Evolutionary conservation across 2,329 filamentous ascomycete genomes (phyloP), one percentile per base, ranked within the genome.

Genomic region (Scedosporium boydii): DNA sequence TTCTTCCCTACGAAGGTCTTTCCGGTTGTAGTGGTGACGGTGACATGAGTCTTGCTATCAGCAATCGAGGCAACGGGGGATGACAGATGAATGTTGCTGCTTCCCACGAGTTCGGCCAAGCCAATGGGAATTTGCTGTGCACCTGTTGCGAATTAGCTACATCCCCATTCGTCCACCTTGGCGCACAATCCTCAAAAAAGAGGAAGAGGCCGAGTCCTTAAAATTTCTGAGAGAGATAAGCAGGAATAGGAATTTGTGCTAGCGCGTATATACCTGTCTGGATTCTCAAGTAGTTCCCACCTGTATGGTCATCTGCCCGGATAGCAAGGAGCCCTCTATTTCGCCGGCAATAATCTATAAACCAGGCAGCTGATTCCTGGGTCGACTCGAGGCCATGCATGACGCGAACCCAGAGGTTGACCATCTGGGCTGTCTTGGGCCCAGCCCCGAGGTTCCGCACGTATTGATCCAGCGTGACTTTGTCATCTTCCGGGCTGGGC

Each of bases 361-460:
- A 74, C 64, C 66, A 75, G 0, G 70, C 72, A 0, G 73, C 74
- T 0, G 72, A 74, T 48, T 74, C 69, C 41, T 76, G 67, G 1
- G 66, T 72, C 0, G 73, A 72, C 62, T 76, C 73, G 0, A 75
- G 34, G 0, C 75, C 74, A 9, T 75, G 71, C 73, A 76, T 76
- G 3, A 71, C 73, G 6, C 69, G 65, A 1, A 69, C 68, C 74
- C 74, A 76, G 1, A 75, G 62, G 12, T 74, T 76, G 18, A 74
- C 66, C 70, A 75, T 76, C 23, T 68, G 59, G 0, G 68, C 46
- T 0, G 72, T 72, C 61, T 70, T 74, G 1, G 69, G 67, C 0
- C 66, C 44, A 0, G 70, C 73, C 0, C 71, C 72, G 2, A 74
- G 69, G 6, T 71, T 69, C 0, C 70, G 69, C 4, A 75, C 68